Evolutionary conservation across 768 basidiomycete species (phyloP).

Genomic region (Podaxis sp.): DNA sequence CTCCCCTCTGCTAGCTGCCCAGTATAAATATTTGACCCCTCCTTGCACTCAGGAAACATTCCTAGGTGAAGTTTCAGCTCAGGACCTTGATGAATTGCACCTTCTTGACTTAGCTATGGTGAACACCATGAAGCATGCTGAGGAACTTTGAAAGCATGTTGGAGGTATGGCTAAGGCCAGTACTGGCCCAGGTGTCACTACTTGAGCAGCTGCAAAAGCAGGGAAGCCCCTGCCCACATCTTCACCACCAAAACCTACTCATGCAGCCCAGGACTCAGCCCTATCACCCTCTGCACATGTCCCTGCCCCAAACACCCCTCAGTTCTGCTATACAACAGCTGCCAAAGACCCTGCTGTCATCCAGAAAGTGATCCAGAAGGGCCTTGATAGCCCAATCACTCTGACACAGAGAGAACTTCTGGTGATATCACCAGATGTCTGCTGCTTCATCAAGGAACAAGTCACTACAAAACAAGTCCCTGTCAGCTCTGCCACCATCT

Average conservation of each 20-base stretch:
- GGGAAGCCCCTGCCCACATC: too few species aligned
- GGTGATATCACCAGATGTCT: slow-evolving; percentile 17
- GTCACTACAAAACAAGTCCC: slow-evolving; percentile 11
- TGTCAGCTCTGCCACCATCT: background rate
- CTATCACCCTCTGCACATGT: background rate
- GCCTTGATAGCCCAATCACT: slow-evolving; percentile 16
- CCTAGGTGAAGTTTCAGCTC: background rate
- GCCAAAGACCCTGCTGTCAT: slow-evolving; percentile 17
- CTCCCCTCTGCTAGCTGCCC: too few species aligned
- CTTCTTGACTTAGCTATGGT: background rate
- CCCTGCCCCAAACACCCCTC: background rate
- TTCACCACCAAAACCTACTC: too few species aligned
- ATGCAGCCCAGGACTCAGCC: background rate
- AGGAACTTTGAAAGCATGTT: background rate
- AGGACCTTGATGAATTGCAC: slow-evolving; percentile 4
- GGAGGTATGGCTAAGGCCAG: background rate
- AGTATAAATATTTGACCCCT: background rate
- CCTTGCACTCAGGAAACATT: background rate
- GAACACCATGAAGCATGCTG: background rate
- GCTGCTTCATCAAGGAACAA: slow-evolving; percentile 18
- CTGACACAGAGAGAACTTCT: slow-evolving; percentile 20
- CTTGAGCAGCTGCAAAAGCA: background rate
- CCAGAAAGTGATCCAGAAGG: slow-evolving; percentile 7
- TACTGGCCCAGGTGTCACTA: background rate
- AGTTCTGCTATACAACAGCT: slow-evolving; percentile 16